A percentile compares a stretch with the other conserved stretches of the same genome.
These are phyloP conservation scores for Francoa sonchifolia DNA, from an alignment of 441 rosid species.

Conservation along the genomic window DNA sequence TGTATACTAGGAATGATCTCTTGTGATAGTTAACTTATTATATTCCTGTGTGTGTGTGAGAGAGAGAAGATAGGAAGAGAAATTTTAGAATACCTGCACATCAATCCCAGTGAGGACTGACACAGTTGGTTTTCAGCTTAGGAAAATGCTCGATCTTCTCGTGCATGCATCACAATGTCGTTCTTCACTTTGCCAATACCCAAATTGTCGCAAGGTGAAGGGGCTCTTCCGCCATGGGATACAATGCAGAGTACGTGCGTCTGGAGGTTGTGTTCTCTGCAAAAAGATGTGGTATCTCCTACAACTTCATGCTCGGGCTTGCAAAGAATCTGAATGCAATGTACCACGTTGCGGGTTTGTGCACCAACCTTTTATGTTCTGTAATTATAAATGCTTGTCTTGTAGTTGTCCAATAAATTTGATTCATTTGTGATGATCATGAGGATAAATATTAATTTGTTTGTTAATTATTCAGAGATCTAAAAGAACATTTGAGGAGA, in stretches of 20 bases:
- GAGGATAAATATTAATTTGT: not conserved
- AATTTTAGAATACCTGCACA: no score
- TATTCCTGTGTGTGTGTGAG: no score
- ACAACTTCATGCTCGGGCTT: slow-evolving; percentile 97
- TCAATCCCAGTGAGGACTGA: slow-evolving; percentile 6
- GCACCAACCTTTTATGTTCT: slow-evolving; percentile 4
- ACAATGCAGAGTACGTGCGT: slow-evolving; percentile 80
- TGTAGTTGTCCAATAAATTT: not conserved
- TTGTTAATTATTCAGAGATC: slow-evolving; percentile 47
- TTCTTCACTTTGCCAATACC: slow-evolving; percentile 77
- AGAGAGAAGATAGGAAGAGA: no score
- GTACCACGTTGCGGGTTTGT: slow-evolving; percentile 98
- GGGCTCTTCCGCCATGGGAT: slow-evolving; percentile 96
- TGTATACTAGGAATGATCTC: no score
- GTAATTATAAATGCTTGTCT: not conserved
- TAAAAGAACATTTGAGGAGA: slow-evolving; percentile 88
- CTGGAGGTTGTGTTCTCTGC: slow-evolving; percentile 92
- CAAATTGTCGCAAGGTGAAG: slow-evolving; percentile 96
- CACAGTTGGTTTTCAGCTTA: slow-evolving; percentile 48
- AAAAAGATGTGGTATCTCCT: slow-evolving; percentile 99
- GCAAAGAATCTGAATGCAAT: slow-evolving; percentile 90
- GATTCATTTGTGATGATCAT: not conserved
- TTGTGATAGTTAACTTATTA: no score
- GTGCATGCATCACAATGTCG: slow-evolving; percentile 98
- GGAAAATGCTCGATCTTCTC: slow-evolving; percentile 98